These are phyloP conservation scores for Zymoseptoria crescenta DNA, from an alignment of 2,329 filamentous ascomycete genomes.

Conservation along the genomic window DNA sequence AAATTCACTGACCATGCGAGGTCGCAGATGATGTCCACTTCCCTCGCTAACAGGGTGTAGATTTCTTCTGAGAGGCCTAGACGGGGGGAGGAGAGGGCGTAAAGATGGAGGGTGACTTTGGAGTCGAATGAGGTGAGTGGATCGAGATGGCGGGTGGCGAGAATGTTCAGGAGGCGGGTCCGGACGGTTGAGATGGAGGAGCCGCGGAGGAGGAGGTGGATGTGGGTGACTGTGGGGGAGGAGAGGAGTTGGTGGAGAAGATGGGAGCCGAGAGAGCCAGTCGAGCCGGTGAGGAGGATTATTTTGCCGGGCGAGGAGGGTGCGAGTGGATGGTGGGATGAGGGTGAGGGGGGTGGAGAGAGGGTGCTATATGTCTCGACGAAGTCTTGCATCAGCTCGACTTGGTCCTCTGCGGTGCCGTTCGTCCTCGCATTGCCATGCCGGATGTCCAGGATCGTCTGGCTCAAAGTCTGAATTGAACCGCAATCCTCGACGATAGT, in stretches of 20 bases:
- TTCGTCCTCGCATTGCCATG: conserved; percentile 27
- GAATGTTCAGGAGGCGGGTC: conserved; percentile 39
- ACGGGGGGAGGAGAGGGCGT: conserved; percentile 40
- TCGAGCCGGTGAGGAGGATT: conserved; percentile 43
- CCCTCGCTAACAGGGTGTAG: conserved; percentile 36
- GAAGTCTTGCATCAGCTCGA: conserved; percentile 38
- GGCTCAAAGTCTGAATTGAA: conserved; percentile 38
- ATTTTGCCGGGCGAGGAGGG: conserved; percentile 5
- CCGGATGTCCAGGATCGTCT: conserved; percentile 34
- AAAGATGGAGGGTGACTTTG: conserved; percentile 42
- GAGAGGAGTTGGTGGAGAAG: conserved; percentile 41
- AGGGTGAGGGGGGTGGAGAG: not conserved
- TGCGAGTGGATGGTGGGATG: not conserved
- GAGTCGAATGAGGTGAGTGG: conserved; percentile 18
- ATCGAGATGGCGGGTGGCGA: conserved; percentile 32
- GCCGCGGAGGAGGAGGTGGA: conserved; percentile 53
- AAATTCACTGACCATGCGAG: conserved; percentile 61
- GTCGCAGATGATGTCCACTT: conserved; percentile 50
- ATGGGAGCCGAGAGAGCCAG: conserved; percentile 46
- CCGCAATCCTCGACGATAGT: conserved; percentile 55
- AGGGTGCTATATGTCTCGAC: conserved; percentile 39
- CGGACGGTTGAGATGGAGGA: conserved; percentile 34
- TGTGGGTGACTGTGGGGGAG: conserved; percentile 32
- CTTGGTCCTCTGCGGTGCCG: conserved; percentile 30
- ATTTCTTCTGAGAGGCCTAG: conserved; percentile 42